phyloP scores from a whole-genome alignment of 495 filamentous ascomycete species.

The Tuber umbilicatum region DNA sequence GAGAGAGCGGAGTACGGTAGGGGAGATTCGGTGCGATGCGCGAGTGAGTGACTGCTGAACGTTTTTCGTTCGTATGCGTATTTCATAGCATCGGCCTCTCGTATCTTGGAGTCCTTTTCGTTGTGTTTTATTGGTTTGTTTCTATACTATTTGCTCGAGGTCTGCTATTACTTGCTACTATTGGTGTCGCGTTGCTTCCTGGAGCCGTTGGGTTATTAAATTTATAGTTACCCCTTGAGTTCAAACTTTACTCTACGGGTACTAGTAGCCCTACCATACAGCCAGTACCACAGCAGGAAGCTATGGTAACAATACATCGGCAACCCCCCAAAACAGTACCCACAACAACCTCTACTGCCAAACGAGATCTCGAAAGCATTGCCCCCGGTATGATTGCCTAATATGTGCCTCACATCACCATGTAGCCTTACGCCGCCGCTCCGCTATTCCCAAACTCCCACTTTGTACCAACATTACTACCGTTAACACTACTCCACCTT shows the following conservation, averaged over 20 bases:
- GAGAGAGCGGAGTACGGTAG: background rate
- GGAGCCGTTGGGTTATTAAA: background rate
- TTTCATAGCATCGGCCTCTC: background rate
- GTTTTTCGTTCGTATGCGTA: background rate
- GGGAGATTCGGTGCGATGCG: background rate
- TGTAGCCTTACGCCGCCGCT: background rate
- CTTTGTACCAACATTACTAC: background rate
- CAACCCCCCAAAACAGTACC: background rate
- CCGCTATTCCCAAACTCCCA: background rate
- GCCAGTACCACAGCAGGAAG: background rate
- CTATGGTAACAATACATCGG: background rate
- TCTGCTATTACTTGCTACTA: background rate
- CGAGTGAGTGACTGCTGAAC: background rate
- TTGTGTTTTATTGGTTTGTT: background rate
- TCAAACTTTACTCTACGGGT: background rate
- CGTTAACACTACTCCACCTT: background rate
- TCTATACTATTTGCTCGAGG: background rate
- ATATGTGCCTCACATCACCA: background rate
- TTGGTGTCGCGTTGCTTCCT: background rate
- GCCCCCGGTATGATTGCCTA: background rate
- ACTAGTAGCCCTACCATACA: background rate
- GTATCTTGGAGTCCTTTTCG: background rate
- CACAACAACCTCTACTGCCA: background rate
- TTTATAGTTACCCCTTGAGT: background rate
- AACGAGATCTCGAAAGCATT: background rate